Conservation (phyloP, 2,329 filamentous ascomycete genomes). For the Colletotrichum scovillei region DNA sequence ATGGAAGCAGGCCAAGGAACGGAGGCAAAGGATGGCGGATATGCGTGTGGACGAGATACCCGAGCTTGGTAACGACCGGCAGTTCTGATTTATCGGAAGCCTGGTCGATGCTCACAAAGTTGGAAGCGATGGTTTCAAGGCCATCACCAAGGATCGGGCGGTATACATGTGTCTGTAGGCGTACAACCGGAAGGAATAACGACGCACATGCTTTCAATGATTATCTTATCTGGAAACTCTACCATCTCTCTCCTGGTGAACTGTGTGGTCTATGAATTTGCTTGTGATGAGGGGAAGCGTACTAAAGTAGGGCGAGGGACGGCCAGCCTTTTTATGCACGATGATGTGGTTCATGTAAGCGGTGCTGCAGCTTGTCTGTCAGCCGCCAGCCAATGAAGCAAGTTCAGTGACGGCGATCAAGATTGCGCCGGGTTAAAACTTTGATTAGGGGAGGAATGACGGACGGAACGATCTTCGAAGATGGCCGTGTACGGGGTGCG, state of each 20-base stretch:
- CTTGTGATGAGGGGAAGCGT: neutral
- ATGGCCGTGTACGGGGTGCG: too few relatives aligned
- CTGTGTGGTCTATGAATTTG: neutral
- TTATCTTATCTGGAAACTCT: neutral
- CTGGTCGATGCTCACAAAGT: conserved; percentile 1
- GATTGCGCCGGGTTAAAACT: neutral
- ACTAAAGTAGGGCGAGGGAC: neutral
- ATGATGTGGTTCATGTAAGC: conserved; percentile 5
- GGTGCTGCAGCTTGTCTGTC: neutral
- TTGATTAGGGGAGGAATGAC: too few relatives aligned
- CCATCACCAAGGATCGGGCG: neutral
- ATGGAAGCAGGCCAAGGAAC: neutral
- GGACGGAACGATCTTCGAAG: too few relatives aligned
- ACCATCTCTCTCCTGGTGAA: neutral
- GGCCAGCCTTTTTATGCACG: neutral
- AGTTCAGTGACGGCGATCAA: neutral
- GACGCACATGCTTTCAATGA: conserved; percentile 25
- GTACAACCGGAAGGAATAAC: conserved; percentile 24
- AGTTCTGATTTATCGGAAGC: neutral
- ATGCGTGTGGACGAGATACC: neutral
- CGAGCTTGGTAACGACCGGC: neutral
- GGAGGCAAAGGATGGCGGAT: neutral
- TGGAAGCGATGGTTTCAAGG: neutral
- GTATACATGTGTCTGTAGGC: conserved; percentile 22
- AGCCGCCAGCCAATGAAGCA: neutral